Conservation (phyloP, 2,329 filamentous ascomycete species). For the Daldinia eschscholtzii region DNA sequence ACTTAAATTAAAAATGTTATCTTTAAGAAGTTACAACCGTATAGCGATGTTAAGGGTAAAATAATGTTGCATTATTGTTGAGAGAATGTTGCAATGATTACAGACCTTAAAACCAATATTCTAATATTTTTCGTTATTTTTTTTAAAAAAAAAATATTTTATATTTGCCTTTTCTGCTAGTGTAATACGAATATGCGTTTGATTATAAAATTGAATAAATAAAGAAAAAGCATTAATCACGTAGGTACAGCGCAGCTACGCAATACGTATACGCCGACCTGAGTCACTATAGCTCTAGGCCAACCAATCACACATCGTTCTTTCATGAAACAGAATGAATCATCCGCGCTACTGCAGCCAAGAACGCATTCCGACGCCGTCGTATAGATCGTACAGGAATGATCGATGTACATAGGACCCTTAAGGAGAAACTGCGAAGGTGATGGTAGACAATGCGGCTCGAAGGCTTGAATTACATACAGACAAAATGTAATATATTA, state of each 20-base stretch:
- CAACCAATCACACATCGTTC: conserved; percentile 40
- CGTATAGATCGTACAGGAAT: conserved; percentile 21
- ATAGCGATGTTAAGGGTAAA: no score
- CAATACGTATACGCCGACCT: conserved; percentile 2
- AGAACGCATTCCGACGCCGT: conserved; percentile 19
- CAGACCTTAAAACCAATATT: no score
- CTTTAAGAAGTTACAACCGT: no score
- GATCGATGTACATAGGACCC: conserved; percentile 2
- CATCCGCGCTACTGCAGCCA: conserved; percentile 45
- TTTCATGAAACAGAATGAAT: conserved; percentile 47
- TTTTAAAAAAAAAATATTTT: no score
- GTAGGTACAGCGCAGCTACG: not conserved
- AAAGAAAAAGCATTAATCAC: no score
- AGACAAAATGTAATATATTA: conserved; percentile 21
- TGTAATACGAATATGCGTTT: no score
- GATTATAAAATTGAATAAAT: no score
- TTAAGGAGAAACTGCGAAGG: not conserved
- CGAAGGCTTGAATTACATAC: conserved; percentile 1
- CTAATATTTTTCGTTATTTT: no score
- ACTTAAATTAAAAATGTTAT: no score
- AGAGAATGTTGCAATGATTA: no score
- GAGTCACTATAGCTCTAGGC: conserved; percentile 22
- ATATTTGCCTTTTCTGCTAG: no score
- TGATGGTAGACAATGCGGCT: conserved; percentile 10
- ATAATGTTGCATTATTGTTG: no score